Base-by-base conservation (phyloP, 164 flowering plant species). In the Magnolia sinica region DNA sequence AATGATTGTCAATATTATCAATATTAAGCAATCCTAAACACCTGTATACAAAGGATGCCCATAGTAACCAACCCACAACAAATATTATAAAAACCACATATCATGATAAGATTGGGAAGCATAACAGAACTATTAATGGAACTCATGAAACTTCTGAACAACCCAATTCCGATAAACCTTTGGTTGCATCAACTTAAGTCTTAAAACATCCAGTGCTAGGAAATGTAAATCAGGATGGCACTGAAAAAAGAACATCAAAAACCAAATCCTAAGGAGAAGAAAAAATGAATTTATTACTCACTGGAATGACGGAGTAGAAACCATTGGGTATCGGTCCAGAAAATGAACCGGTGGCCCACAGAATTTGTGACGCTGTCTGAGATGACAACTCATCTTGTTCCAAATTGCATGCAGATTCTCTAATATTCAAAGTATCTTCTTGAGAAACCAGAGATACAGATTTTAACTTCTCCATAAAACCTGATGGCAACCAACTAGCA, bases 241-340 rank as follows among this genome's bases (percentile, higher is more conserved):
- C 45, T 37, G 45, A 37, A 37, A 37, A 37, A 37, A 5, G 45
- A 37, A 3, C 45, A 37, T 37, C 6, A 68, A 29, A 29, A 29
- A 68, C 27, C 0, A 5, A 31, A 31, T 14, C 7, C 1, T 1
- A 29, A 37, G 68, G 68, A 10, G 24, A 64, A 64, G 37, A 45
- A 49, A 49, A 49, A 20, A 70, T 50, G 55, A 70, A 50, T 11
- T 23, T 20, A 49, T 50, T 76, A 70, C 98, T 91, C 81, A 96
- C 98, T 80, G 92, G 93, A 79, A 90, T 81, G 77, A 92, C 90
- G 78, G 94, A 92, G 76, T 92, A 96, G 84, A 96, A 96, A 65
- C 99, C 98, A 90, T 91, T 86, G 27, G 99, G 98, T 73, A 94
- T 93, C n/a, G 87, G 87, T 69, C 89, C 94, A 81, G 92, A 88